Evolutionary conservation across 495 filamentous ascomycete genomes (phyloP), one percentile per base, ranked within the genome.

Genomic region (Jackrogersella minutella): DNA sequence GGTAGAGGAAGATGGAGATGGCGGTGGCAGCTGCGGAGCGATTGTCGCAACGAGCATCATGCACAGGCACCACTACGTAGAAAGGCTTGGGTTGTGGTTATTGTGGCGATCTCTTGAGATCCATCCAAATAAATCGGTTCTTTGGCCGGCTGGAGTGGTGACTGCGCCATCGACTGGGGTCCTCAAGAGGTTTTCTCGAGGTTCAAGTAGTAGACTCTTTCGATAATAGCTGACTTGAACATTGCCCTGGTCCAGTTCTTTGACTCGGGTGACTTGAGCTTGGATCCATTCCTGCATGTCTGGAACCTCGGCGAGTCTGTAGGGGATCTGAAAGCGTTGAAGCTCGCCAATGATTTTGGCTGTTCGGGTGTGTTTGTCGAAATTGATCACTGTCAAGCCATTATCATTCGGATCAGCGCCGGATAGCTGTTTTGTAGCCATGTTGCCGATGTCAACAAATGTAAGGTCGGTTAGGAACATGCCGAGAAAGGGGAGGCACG

Each of bases 221-320:
- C 96, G 88, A 73, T 93, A 90, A 74, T 93, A 93, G 68, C 90
- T 87, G 31, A 84, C 85, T 73, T 95, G 91, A 2, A 93, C 85
- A 65, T 91, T 93, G 63, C 85, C 85, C 69, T 93, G 87, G 62
- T 95, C 92, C 28, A 85, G 87, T 21, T 88, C 88, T 6, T 91
- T 90, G 16, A 97, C 91, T 14, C 91, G 87, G 3, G 90, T 81
- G 64, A 98, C 85, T 76, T 98, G 89, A 11, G 86, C 83, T 66
- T 94, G 86, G 76, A 99, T 88, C 95, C 93, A 98, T 37, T 93
- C 88, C 76, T 98, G 94, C 70, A 99, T 82, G 68, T 98, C 96
- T 0, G 92, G 86, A 11, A 98, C 80, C 69, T 96, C 91, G 3
- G 84, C 82, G 13, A 99, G 84, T 14, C 89, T 87, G 71, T 99